Evolutionary conservation across 2,329 filamentous ascomycete species (phyloP).

Genomic region (Fusarium sp.): DNA sequence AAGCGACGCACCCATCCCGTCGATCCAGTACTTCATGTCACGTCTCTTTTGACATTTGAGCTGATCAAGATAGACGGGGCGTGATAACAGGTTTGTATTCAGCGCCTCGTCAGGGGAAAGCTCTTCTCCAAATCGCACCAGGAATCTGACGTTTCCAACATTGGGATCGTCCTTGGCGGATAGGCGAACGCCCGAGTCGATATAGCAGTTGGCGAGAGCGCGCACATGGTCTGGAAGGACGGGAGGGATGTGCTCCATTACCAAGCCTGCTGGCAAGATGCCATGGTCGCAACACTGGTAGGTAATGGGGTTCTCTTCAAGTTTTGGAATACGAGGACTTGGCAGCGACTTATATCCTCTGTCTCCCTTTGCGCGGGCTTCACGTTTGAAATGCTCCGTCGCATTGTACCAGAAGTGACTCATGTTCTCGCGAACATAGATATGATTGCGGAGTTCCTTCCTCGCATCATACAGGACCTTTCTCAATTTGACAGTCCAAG

Average conservation of each 20-base stretch:
- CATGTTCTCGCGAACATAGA: background rate
- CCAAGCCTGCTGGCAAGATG: conserved; percentile 5
- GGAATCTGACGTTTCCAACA: conserved; percentile 21
- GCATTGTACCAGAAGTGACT: too few relatives aligned
- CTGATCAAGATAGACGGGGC: conserved; percentile 45
- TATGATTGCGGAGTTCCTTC: conserved; percentile 10
- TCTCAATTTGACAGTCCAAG: conserved; percentile 14
- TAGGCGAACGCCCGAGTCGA: conserved; percentile 2
- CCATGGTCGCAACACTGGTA: background rate
- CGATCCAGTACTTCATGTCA: conserved; percentile 1
- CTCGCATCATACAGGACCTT: background rate
- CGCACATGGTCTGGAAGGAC: conserved; percentile 3
- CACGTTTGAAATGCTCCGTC: too few relatives aligned
- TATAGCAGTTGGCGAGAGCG: background rate
- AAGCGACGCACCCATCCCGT: conserved; percentile 41
- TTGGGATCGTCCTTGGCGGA: background rate
- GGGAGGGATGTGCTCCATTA: conserved; percentile 14
- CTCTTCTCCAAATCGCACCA: conserved; percentile 20
- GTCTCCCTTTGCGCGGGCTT: too few relatives aligned
- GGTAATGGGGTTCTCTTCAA: background rate
- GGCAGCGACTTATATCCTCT: background rate
- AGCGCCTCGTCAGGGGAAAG: background rate
- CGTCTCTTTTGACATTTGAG: conserved; percentile 15
- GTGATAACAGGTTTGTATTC: conserved; percentile 9
- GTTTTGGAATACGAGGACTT: background rate